Evolutionary conservation across 495 filamentous ascomycete genomes (phyloP), one percentile per base, ranked within the genome.

Genomic region (Penicillium odoratum): DNA sequence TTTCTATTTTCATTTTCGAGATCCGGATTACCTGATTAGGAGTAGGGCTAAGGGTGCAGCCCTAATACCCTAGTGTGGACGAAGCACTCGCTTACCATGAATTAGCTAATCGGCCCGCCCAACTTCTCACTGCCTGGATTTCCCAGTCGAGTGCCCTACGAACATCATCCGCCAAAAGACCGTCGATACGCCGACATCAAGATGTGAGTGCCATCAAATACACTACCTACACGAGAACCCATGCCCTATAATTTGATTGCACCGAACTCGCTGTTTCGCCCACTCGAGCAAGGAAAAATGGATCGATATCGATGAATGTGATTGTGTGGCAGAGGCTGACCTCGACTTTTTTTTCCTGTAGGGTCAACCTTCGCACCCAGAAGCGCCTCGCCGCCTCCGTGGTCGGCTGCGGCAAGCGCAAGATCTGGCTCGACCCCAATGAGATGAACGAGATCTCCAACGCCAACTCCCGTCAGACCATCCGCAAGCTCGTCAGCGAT

Each of bases 381-480:
- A 99, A 99, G 88, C 93, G 95, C 81, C 93, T 98, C 71, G 95
- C 94, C 74, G 91, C 94, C 74, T 91, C 93, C 78, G 94, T 98
- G 73, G 88, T 93, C 76, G 92, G 92, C 83, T 94, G 91, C 85
- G 94, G 94, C 78, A 89, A 98, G 88, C 89, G 93, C 85, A 98
- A 98, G 89, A 94, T 99, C 83, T 99, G 94, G 94, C 92, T 99
- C 76, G 94, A 99, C 83, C 94, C 94, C 78, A 98, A 95, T 80
- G 94, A 99, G 85, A 87, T 93, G 79, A 93, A 81, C 85, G 94
- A 99, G 79, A 98, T 99, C 84, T 92, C 89, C 81, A 99, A 98
- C 83, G 94, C 94, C 88, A 98, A 98, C 89, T 97, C 93, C 69
- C 95, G 94, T 74, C 93, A 98, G 84, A 97, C 93, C 69, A 89